Evolutionary conservation across 108 stramenopile genomes (phyloP), one percentile per base, ranked within the genome.

Genomic region (Nannochloropsis salina): DNA sequence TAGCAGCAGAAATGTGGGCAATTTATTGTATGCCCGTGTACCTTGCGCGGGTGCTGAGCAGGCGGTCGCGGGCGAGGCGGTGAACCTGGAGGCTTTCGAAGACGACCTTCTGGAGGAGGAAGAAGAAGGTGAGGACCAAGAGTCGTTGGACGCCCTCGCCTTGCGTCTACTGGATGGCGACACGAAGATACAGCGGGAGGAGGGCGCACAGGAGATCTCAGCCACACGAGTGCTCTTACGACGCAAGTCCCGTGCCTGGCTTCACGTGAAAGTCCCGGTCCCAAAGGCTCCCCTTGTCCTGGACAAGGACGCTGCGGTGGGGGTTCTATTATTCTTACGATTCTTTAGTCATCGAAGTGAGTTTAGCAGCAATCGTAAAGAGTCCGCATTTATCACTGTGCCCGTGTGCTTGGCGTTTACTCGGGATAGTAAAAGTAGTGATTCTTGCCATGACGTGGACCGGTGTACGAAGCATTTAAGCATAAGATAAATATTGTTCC

Each of bases 341-440:
- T n/a, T 74, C n/a, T n/a, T n/a, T 0, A 74, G 61, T n/a, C 20
- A 74, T n/a, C 61, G 61, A 15, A 74, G 6, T 74, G 61, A 74
- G n/a, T 74, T 74, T 0, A 74, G 61, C 61, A 74, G 2, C n/a
- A 74, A 15, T n/a, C 61, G 61, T n/a, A n/a, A n/a, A n/a, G 61
- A 74, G 61, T 0, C 61, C n/a, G 61, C 61, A n/a, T 74, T n/a
- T 3, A 74, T 74, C 0, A n/a, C n/a, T 74, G 61, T 74, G 5
- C 61, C 61, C n/a, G 61, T 74, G 20, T 74, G 61, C n/a, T n/a
- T 74, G 61, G 61, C 61, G 2, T 74, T 74, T n/a, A 74, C 61
- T 4, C 15, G 61, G 61, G 5, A n/a, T 15, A 74, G 61, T n/a
- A 74, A 31, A 31, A 31, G 31, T 31, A 31, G 31, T 31, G 31